Base-by-base conservation (phyloP, 805 yeast genomes). In the Candida silvicultrix region DNA sequence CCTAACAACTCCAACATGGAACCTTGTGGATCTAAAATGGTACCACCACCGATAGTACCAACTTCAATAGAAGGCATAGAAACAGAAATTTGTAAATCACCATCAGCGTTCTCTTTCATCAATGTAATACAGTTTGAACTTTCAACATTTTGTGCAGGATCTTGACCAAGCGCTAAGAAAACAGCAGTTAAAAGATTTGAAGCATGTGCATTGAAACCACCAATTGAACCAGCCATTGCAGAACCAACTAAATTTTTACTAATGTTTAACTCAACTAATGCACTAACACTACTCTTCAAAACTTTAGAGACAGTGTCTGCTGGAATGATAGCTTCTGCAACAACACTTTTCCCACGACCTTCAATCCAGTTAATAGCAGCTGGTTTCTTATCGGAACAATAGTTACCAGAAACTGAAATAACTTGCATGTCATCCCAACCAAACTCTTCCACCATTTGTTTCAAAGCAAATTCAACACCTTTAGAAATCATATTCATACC, bases 401-500 rank as follows among this genome's bases (percentile, higher is more conserved):
- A 94, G 70, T 94, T 94, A 67, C 99, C 99, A 19, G 97, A 89
- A 44, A 94, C 85, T 2, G 97, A 87, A 42, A 94, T 82, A 49
- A 94, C 77, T 50, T 77, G 80, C 99, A 94, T 94, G 67, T 94
- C 99, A 21, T 80, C 81, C 81, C 92, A 94, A 3, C 97, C 98
- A 63, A 83, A 83, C 57, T 84, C 90, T 58, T 84, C 86, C 38
- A 77, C 80, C 96, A 94, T 89, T 63, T 77, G 80, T 50, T 82
- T 81, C 60, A 94, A 77, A 1, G 97, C 80, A 64, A 73, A 75
- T 64, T 94, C 99, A 40, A 89, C 97, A 66, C 99, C 99, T 69
- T 94, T 94, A 25, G 98, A 92, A 50, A 94, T 94, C 99, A 94
- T 94, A 66, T 94, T 94, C 99, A 94, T 94, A 53, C 99, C 99